Evolutionary conservation across 2,329 filamentous ascomycete genomes (phyloP).

Genomic region (Ascochyta fabae): DNA sequence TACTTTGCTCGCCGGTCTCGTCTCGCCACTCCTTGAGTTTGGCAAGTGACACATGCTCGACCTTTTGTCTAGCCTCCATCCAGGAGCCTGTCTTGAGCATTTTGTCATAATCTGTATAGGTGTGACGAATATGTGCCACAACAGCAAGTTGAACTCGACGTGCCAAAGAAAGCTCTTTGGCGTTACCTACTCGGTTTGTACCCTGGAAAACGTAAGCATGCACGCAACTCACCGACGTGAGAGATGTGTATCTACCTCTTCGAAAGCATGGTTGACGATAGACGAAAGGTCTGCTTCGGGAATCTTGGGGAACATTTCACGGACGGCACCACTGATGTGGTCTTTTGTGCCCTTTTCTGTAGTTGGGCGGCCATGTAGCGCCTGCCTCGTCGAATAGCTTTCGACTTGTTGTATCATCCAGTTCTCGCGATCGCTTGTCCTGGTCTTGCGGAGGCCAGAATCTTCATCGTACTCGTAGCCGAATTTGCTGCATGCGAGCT

Average conservation of each 20-base stretch:
- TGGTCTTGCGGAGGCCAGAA: constrained; percentile 31
- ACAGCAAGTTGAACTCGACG: constrained; percentile 67
- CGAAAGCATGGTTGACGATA: constrained; percentile 67
- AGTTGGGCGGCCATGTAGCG: constrained; percentile 32
- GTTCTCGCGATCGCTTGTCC: constrained; percentile 27
- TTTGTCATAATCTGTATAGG: constrained; percentile 68
- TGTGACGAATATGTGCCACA: constrained; percentile 67
- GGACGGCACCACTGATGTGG: constrained; percentile 65
- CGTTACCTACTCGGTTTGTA: constrained; percentile 64
- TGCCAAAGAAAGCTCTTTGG: constrained; percentile 59
- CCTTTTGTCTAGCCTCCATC: constrained; percentile 60
- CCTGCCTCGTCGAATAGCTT: constrained; percentile 39
- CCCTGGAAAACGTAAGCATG: constrained; percentile 50
- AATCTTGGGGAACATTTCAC: constrained; percentile 68
- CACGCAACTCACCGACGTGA: background rate
- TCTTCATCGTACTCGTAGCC: constrained; percentile 36
- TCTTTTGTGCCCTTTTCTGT: constrained; percentile 56
- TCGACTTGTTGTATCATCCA: constrained; percentile 47
- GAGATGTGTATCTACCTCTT: constrained; percentile 53
- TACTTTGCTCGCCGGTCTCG: constrained; percentile 58
- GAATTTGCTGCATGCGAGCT: constrained; percentile 62
- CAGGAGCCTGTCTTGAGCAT: constrained; percentile 61
- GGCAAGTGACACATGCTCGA: constrained; percentile 62
- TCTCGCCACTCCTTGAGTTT: constrained; percentile 69
- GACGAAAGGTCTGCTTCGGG: constrained; percentile 63